Conservation (phyloP, 73 alveolate genomes). For the Uronychia setigera region DNA sequence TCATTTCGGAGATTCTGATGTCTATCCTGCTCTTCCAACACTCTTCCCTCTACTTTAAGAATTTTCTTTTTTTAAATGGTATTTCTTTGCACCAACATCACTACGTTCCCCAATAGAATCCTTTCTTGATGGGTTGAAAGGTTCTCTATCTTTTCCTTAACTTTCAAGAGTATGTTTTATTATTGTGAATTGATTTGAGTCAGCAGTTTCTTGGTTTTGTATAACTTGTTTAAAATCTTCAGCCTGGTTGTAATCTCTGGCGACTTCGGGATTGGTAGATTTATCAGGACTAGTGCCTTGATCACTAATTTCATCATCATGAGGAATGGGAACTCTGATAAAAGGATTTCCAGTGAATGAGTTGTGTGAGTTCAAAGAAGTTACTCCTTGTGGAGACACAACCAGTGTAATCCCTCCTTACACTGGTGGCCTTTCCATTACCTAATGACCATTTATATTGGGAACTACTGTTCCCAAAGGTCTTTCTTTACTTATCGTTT, state of each 20-base stretch:
- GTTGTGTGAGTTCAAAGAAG: not conserved
- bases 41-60: too few species aligned
- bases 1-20: too few species aligned
- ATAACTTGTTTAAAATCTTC: not conserved
- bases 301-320: not conserved
- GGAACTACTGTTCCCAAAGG: too few species aligned
- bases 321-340: not conserved
- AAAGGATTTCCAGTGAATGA: not conserved
- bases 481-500: not conserved
- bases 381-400: not conserved
- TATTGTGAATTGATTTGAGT: not conserved
- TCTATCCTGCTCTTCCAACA: too few species aligned
- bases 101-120: too few species aligned
- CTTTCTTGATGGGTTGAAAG: too few species aligned
- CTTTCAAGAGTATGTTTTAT: not conserved
- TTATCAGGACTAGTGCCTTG: not conserved
- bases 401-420: not conserved
- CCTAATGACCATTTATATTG: not conserved
- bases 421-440: not conserved
- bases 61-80: too few species aligned
- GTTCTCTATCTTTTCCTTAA: too few species aligned
- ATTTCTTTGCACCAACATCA: too few species aligned
- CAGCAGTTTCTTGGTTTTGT: not conserved
- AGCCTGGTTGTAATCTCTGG: not conserved
- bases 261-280: not conserved